Base-by-base conservation (phyloP, 768 basidiomycete genomes). In the Mrakia blollopis region DNA sequence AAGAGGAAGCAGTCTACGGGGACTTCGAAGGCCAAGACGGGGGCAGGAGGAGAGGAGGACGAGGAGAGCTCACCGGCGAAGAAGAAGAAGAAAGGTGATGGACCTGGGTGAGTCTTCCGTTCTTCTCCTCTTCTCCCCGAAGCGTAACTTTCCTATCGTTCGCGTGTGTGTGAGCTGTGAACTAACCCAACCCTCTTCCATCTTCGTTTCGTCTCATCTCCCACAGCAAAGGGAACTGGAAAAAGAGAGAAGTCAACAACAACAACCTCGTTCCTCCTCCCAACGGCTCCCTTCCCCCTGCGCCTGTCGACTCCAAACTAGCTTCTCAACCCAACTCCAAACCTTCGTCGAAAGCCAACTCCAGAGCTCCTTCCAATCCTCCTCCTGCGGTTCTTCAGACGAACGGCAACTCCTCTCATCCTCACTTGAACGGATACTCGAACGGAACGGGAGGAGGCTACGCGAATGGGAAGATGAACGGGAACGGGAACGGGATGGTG, bases 31-130 rank as follows among this genome's bases (percentile, higher is more conserved):
- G 65, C 21, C 25, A 39, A 47, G 39, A 39, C 9, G 47, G 47
- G 9, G 7, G 47, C 16, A 21, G 47, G 47, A 50, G 47, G 47
- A 2, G 47, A 50, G 9, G 47, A 50, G 47, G 18, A 50, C 2
- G 47, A 16, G 16, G 47, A 50, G 16, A 18, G 47, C 2, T 50
- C 47, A 4, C 47, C 47, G 47, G 13, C 23, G 63, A 75, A 75
- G 39, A 75, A 75, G 67, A 70, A 75, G 68, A 75, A 28, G 35
- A 75, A 75, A 54, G 39, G 13, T 18, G 67, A 54, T 2, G 74
- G 74, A 9, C 28, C 47, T 41, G 73, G 73, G 73, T 73, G 28
- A 41, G 73, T 72, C 32, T 70, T 37, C 13, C 18, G 2, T 44
- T 44, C 10, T 41, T 11, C 11, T 41, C 11, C 39, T 41, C 39